phyloP scores from a whole-genome alignment of 805 yeast genomes.

The Teunomyces gatunensis region DNA sequence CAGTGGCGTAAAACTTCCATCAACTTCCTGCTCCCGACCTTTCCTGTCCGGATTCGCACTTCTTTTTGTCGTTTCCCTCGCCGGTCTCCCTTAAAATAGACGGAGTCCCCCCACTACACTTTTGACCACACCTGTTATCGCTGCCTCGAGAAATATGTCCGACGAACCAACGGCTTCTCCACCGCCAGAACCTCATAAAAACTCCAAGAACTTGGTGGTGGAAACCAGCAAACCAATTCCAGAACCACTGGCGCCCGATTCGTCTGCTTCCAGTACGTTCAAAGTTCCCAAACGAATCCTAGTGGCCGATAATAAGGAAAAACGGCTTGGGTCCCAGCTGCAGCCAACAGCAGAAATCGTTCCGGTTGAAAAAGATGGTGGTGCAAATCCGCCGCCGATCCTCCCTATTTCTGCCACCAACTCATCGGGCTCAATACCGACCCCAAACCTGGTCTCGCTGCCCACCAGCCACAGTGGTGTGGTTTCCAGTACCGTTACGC shows the following conservation, averaged over 20 bases:
- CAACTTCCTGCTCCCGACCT: background rate
- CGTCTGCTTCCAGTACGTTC: constrained; percentile 11
- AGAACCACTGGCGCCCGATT: background rate
- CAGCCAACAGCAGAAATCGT: background rate
- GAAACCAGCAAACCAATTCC: background rate
- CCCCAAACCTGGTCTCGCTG: constrained; percentile 1
- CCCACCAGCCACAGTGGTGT: background rate
- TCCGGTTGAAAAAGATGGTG: background rate
- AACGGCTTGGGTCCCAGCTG: constrained; percentile 3
- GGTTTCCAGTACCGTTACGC: background rate
- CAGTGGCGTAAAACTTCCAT: background rate
- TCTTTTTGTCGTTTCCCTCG: no score
- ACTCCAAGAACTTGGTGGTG: background rate
- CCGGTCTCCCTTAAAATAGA: background rate
- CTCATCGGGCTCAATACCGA: background rate
- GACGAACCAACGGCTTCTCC: background rate
- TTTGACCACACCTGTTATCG: background rate
- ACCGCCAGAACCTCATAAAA: background rate
- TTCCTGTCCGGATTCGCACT: no score
- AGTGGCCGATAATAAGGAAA: constrained; percentile 10
- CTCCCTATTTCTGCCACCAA: background rate
- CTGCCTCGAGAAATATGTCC: background rate
- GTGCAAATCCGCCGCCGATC: background rate
- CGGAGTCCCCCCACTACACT: background rate
- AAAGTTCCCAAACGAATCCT: constrained; percentile 13